Conservation (phyloP, 805 yeast species). For the Kazachstania psychrophila region DNA sequence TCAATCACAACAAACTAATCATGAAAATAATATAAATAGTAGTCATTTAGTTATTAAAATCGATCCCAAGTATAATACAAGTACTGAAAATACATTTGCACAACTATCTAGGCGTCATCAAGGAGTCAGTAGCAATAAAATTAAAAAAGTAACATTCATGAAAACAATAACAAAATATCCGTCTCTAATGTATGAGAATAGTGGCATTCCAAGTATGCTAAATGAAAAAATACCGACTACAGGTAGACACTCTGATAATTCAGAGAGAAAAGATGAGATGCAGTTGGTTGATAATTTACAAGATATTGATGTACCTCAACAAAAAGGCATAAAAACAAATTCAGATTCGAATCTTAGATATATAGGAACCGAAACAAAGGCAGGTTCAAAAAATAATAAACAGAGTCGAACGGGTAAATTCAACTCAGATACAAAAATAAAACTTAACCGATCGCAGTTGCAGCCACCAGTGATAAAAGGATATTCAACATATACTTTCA, state of each 20-base stretch:
- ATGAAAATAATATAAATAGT: background rate
- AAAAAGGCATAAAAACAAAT: too few relatives aligned
- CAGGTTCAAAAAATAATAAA: background rate
- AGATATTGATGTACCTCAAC: too few relatives aligned
- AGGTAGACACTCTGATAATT: background rate
- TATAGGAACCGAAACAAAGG: background rate
- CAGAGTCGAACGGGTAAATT: constrained; percentile 5
- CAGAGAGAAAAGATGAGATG: background rate
- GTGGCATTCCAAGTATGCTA: too few relatives aligned
- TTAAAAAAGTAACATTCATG: constrained; percentile 5
- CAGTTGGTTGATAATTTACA: background rate
- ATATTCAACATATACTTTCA: constrained; percentile 19
- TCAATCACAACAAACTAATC: too few relatives aligned
- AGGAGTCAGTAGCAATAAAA: background rate
- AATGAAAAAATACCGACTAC: background rate
- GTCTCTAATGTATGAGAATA: background rate
- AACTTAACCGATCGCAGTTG: constrained; percentile 7
- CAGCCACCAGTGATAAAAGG: constrained; percentile 8
- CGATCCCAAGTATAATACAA: constrained; percentile 3
- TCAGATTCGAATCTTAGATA: background rate
- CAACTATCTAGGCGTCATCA: background rate
- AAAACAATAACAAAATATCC: constrained; percentile 1
- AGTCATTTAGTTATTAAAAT: constrained; percentile 1
- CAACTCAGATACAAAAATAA: constrained; percentile 9
- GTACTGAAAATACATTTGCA: background rate